phyloP scores from a whole-genome alignment of 768 basidiomycete species.

The Pisolithus sp. region DNA sequence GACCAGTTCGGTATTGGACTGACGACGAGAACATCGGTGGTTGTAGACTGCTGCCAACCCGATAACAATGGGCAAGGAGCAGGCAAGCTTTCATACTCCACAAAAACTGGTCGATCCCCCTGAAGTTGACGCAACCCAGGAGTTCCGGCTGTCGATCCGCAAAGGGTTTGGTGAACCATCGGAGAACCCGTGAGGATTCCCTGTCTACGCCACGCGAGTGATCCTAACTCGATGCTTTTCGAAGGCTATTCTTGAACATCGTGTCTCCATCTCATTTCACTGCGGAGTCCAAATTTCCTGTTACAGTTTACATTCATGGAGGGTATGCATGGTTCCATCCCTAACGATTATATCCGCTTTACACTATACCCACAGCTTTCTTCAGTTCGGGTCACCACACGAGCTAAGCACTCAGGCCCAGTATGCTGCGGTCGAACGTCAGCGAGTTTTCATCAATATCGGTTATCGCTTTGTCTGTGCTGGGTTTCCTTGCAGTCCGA shows the following conservation, averaged over 20 bases:
- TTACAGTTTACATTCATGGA: conserved; percentile 74
- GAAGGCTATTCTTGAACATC: conserved; percentile 61
- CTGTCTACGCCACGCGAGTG: neutral
- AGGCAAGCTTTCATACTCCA: conserved; percentile 27
- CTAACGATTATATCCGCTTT: neutral
- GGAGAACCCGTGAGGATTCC: conserved; percentile 52
- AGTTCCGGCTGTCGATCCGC: conserved; percentile 45
- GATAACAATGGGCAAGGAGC: conserved; percentile 57
- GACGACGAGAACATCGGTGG: neutral
- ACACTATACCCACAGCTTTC: conserved; percentile 40
- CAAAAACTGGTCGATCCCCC: neutral
- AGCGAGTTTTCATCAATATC: conserved; percentile 71
- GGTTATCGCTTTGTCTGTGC: conserved; percentile 71
- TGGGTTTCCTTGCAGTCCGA: conserved; percentile 72
- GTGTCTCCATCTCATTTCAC: conserved; percentile 43
- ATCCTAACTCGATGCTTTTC: neutral
- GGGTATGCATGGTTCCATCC: conserved; percentile 37
- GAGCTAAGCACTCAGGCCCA: conserved; percentile 55
- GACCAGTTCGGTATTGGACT: neutral
- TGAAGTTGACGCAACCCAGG: conserved; percentile 25
- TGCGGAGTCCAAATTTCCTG: conserved; percentile 45
- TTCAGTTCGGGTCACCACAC: conserved; percentile 76
- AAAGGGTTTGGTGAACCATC: conserved; percentile 62
- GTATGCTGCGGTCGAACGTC: conserved; percentile 54
- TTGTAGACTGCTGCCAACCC: conserved; percentile 55